A percentile compares a stretch with the other conserved stretches of the same genome.
Evolutionary conservation across 768 basidiomycete genomes (phyloP).

Genomic region (Leccinum variicolor): DNA sequence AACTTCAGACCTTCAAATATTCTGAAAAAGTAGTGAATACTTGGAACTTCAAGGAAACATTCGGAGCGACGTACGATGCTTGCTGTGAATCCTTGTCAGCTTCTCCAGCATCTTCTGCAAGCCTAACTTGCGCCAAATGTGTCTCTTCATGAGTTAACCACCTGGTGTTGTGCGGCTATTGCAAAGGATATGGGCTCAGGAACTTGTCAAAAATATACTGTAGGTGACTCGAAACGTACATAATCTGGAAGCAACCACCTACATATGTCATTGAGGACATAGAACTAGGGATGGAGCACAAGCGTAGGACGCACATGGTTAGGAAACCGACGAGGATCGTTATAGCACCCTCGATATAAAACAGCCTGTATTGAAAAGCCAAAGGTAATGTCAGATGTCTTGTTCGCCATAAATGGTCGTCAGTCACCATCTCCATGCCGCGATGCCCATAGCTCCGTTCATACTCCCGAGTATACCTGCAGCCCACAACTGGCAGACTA

Average conservation of each 20-base stretch:
- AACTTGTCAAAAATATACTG: background rate
- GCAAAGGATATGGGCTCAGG: background rate
- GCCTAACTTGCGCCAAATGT: slow-evolving; percentile 61
- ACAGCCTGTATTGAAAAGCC: slow-evolving; percentile 41
- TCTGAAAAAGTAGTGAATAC: slow-evolving; percentile 25
- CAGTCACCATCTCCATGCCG: slow-evolving; percentile 67
- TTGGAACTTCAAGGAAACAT: background rate
- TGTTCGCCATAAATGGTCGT: background rate
- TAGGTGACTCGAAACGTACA: slow-evolving; percentile 33
- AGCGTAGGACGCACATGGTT: slow-evolving; percentile 37
- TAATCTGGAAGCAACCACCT: slow-evolving; percentile 62
- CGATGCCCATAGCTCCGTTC: slow-evolving; percentile 63
- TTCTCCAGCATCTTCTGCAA: slow-evolving; percentile 67
- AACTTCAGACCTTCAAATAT: slow-evolving; percentile 49
- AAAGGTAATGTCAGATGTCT: background rate
- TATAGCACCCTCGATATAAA: slow-evolving; percentile 70
- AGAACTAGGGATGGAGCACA: background rate
- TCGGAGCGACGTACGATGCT: slow-evolving; percentile 6
- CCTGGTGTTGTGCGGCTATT: slow-evolving; percentile 56
- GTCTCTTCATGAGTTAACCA: slow-evolving; percentile 53
- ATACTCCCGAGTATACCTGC: slow-evolving; percentile 70
- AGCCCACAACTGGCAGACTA: slow-evolving; percentile 51
- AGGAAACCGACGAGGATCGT: slow-evolving; percentile 58
- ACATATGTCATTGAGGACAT: background rate
- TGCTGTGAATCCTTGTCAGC: slow-evolving; percentile 48